A percentile compares a stretch with the other conserved stretches of the same genome.
These are phyloP conservation scores for Ophiostoma triangulosporum DNA, from an alignment of 2,329 filamentous ascomycete genomes.

Conservation along the genomic window DNA sequence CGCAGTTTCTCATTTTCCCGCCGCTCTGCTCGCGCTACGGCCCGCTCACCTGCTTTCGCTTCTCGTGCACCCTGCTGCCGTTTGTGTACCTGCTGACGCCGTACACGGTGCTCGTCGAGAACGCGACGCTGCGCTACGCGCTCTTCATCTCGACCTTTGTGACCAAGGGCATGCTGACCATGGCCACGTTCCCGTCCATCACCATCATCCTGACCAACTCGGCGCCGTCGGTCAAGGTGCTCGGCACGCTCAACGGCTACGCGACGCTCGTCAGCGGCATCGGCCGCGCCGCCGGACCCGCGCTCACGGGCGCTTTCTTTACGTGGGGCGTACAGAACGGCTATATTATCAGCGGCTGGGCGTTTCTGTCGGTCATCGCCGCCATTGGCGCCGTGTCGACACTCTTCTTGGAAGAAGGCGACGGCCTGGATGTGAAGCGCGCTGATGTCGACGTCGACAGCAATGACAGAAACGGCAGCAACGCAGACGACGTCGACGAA, in stretches of 20 bases:
- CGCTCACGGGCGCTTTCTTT: constrained; percentile 58
- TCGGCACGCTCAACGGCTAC: constrained; percentile 84
- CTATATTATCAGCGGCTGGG: constrained; percentile 71
- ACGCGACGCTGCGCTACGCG: constrained; percentile 35
- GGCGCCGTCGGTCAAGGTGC: constrained; percentile 56
- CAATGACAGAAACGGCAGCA: no score
- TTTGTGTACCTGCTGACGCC: constrained; percentile 70
- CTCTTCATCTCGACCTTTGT: constrained; percentile 57
- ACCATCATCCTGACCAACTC: constrained; percentile 89
- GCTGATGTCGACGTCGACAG: constrained; percentile 23
- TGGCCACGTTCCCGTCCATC: constrained; percentile 78
- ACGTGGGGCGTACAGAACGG: constrained; percentile 61
- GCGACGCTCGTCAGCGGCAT: constrained; percentile 72
- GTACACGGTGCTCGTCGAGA: constrained; percentile 54
- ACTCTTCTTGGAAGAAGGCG: constrained; percentile 60
- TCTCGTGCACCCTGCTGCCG: constrained; percentile 53
- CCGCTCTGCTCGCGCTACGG: constrained; percentile 59
- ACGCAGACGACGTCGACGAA: no score
- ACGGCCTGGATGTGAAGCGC: constrained; percentile 39
- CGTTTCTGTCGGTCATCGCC: constrained; percentile 54
- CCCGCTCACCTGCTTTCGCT: constrained; percentile 57
- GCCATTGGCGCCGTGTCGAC: constrained; percentile 55
- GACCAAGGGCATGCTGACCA: constrained; percentile 59
- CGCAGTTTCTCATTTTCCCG: constrained; percentile 81
- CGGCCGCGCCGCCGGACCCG: constrained; percentile 68